A percentile compares a stretch with the other conserved stretches of the same genome.
Evolutionary conservation across 345 rosid genomes (phyloP).

Genomic region (Ceriops tagal): DNA sequence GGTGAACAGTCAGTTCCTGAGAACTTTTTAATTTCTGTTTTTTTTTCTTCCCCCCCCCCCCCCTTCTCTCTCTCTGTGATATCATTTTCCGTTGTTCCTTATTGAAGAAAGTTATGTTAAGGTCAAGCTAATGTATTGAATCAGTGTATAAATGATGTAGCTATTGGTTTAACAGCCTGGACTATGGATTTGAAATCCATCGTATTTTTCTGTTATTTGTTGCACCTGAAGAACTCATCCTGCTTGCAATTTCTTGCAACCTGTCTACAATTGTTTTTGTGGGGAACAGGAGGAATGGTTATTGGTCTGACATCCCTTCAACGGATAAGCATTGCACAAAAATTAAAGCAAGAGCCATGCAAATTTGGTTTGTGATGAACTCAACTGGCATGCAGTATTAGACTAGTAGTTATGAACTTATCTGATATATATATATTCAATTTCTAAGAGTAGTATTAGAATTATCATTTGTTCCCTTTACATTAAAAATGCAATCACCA

Average conservation of each 20-base stretch:
- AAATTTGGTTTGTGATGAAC: background rate
- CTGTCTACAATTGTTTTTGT: background rate
- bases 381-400: background rate
- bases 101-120: too few species aligned
- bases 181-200: background rate
- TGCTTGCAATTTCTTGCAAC: background rate
- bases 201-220: background rate
- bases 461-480: background rate
- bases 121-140: too few species aligned
- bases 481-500: background rate
- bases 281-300: background rate
- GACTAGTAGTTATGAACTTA: background rate
- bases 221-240: too few species aligned
- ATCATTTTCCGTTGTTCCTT: too few species aligned
- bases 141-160: background rate
- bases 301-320: background rate
- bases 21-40: background rate
- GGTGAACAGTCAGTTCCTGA: slow-evolving; percentile 26
- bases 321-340: background rate
- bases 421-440: background rate
- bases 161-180: background rate
- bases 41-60: too few species aligned
- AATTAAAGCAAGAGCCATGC: background rate
- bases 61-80: too few species aligned
- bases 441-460: background rate